Evolutionary conservation across 176 grass and related monocot species (phyloP).

Genomic region (Echinochloa phyllopogon): DNA sequence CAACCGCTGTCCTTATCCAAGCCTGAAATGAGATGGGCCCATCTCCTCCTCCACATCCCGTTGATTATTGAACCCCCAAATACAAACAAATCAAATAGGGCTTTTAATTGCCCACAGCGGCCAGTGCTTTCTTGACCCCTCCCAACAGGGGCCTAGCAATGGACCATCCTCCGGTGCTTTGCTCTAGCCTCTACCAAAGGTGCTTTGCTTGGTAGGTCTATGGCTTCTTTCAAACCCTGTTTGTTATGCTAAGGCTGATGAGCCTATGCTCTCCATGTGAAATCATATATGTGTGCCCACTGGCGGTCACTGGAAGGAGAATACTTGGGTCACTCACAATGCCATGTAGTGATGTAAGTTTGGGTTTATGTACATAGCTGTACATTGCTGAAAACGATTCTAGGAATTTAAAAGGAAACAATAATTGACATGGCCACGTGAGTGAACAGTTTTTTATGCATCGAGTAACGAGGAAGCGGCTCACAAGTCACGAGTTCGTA

Average conservation of each 20-base stretch:
- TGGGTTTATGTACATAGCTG: background rate
- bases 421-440: too few relatives aligned
- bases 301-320: background rate
- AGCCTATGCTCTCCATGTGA: background rate
- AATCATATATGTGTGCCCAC: background rate
- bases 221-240: background rate
- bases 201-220: background rate
- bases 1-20: background rate
- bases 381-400: too few relatives aligned
- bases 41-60: background rate
- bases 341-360: background rate
- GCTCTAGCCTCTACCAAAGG: background rate
- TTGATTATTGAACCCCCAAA: background rate
- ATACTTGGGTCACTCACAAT: background rate
- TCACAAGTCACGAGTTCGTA: too few relatives aligned
- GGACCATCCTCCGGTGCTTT: background rate
- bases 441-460: too few relatives aligned
- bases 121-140: background rate
- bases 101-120: background rate
- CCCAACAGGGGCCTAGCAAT: background rate
- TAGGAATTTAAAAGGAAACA: too few relatives aligned
- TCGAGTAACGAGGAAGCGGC: too few relatives aligned
- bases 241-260: background rate
- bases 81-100: slow-evolving; percentile 21
- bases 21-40: background rate